These are phyloP conservation scores for Alternaria conjuncta DNA, from an alignment of 2,329 filamentous ascomycete genomes.

Conservation along the genomic window DNA sequence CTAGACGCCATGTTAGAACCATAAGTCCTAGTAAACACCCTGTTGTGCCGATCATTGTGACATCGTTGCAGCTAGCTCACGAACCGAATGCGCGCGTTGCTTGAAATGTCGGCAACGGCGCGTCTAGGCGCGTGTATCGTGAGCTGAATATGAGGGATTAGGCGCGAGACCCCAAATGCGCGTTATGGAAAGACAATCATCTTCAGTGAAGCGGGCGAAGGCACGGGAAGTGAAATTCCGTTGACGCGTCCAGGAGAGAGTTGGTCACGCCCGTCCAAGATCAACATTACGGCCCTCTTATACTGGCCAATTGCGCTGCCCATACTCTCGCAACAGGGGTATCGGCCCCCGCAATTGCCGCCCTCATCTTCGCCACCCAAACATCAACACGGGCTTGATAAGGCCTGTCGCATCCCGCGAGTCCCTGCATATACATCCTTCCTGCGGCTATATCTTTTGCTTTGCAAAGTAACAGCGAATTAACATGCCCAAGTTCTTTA, in stretches of 20 bases:
- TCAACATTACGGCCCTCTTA: conserved; percentile 3
- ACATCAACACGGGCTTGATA: conserved; percentile 4
- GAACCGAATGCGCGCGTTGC: neutral
- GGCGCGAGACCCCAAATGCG: neutral
- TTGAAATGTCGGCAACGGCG: neutral
- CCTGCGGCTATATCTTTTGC: neutral
- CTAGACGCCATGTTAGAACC: neutral
- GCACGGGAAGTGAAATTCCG: neutral
- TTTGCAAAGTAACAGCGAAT: neutral
- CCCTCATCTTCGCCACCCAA: conserved; percentile 8
- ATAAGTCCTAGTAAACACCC: neutral
- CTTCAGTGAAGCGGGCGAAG: neutral
- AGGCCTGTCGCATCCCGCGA: neutral
- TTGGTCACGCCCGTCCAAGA: conserved; percentile 1
- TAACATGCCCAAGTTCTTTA: conserved; percentile 28
- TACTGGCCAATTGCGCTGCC: conserved; percentile 1
- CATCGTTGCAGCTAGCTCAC: neutral
- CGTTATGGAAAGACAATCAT: neutral
- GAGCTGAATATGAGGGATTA: neutral
- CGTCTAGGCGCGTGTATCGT: neutral
- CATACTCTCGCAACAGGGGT: neutral
- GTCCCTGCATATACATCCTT: neutral
- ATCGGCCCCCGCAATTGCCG: conserved; percentile 11
- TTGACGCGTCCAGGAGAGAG: conserved; percentile 9
- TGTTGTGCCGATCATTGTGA: neutral